phyloP scores from a whole-genome alignment of 306 rosid genomes.

The Hylodesmum podocarpum region DNA sequence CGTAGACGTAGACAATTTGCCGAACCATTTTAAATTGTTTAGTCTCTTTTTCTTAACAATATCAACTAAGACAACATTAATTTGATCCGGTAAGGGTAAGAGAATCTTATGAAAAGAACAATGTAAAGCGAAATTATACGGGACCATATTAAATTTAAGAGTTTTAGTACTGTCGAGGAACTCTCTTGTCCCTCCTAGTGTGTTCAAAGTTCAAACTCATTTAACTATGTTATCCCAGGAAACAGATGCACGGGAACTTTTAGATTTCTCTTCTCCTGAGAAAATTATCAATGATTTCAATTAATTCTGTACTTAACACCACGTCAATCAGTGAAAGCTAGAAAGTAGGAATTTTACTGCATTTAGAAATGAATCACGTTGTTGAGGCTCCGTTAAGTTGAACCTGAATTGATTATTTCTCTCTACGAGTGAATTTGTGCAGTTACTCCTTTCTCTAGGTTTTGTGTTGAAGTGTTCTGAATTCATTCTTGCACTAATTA shows the following conservation, averaged over 20 bases:
- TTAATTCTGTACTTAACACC: background rate
- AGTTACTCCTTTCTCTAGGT: background rate
- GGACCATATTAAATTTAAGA: no score
- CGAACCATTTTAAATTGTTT: no score
- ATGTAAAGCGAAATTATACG: background rate
- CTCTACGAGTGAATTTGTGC: background rate
- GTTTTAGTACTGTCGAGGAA: no score
- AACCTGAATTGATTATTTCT: background rate
- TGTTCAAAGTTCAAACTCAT: no score
- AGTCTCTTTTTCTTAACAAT: no score
- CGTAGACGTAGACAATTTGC: no score
- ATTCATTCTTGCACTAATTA: slow-evolving; percentile 9
- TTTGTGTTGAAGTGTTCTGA: background rate
- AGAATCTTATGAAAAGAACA: no score
- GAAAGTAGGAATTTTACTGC: background rate
- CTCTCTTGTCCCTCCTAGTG: no score
- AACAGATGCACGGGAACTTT: no score
- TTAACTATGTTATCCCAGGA: no score
- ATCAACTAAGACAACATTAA: no score
- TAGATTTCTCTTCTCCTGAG: background rate
- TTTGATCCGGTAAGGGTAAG: background rate
- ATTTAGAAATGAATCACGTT: background rate
- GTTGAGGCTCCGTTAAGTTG: background rate
- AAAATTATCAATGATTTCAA: background rate
- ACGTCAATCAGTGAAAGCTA: background rate